Evolutionary conservation across 1,284 basidiomycete species (phyloP), one percentile per base, ranked within the genome.

Genomic region (Takashimella tepidaria): DNA sequence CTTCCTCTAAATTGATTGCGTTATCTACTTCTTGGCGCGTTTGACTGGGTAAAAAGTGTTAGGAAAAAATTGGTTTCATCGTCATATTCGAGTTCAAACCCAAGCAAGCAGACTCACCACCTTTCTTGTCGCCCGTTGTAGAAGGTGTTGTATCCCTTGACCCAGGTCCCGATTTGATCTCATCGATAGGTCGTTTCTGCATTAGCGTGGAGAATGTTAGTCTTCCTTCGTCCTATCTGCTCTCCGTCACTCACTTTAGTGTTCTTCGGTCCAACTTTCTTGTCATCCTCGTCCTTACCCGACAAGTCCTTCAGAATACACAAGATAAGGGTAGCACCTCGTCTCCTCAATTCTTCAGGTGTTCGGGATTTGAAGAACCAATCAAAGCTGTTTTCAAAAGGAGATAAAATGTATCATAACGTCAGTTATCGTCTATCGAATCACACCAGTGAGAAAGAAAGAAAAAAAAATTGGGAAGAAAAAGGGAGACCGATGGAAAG

Each of bases 291-390:
- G 63, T 87, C 85, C 27, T 68, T 70, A 41, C 67, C 70, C 26
- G 66, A 61, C 45, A 72, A 72, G 73, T 95, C 92, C 79, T 96
- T 96, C 78, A 92, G 86, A 57, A 98, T 89, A 82, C 97, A 88
- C 13, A 86, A 81, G 41, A 98, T 69, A 41, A 98, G 73, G 5
- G 95, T 98, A 63, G 87, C 88, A 64, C 92, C 97, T 51, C 96
- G 79, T 62, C 95, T 79, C 63, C 87, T 85, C 57, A 99, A 78
- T 78, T 99, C 96, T 67, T 90, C 85, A 10, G 91, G 86, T 22
- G 89, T 92, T 50, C 96, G 80, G 59, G 87, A 90, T 80, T 97
- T 97, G 81, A 98, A 91, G 79, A 98, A 98, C 93, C 93, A 98
- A 71, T 98, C 92, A 66, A 98, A 96, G 40, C 73, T 69, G 31